Conservation (phyloP, 2,329 filamentous ascomycete genomes). For the Colletotrichum godetiae region DNA sequence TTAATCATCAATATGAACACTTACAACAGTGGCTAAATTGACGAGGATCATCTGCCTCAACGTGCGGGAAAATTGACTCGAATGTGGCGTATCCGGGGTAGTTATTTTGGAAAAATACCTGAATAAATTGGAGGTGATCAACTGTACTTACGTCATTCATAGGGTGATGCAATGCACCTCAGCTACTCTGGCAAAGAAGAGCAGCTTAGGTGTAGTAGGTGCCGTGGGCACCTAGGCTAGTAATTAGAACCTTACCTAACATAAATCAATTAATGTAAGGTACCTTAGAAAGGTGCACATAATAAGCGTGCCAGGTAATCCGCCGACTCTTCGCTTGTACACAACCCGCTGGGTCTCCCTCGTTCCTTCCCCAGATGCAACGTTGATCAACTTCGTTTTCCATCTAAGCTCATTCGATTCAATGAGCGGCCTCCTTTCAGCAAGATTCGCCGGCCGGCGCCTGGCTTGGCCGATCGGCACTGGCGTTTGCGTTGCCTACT, state of each 20-base stretch:
- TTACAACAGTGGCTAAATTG: neutral
- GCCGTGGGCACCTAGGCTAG: too few species aligned
- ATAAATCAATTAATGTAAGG: neutral
- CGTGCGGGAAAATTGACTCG: too few species aligned
- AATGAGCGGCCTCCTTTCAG: constrained; percentile 18
- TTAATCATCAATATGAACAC: neutral
- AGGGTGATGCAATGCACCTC: too few species aligned
- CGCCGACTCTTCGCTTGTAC: neutral
- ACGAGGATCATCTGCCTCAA: too few species aligned
- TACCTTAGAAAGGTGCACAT: neutral
- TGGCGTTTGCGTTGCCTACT: constrained; percentile 21
- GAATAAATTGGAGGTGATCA: too few species aligned
- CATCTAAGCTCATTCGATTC: neutral
- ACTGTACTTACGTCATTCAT: too few species aligned
- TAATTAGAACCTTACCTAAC: neutral
- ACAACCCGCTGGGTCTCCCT: neutral
- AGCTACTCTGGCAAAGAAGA: too few species aligned
- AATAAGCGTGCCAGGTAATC: neutral
- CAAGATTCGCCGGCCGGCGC: constrained; percentile 1
- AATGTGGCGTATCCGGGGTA: too few species aligned
- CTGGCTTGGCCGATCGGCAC: constrained; percentile 22
- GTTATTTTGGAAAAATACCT: too few species aligned
- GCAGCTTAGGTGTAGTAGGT: too few species aligned
- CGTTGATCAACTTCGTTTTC: neutral
- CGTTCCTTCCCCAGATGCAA: neutral